Percentiles rank a stretch among this genome's conserved stretches.
phyloP scores from a whole-genome alignment of 345 rosid genomes.

The Psidium guajava region DNA sequence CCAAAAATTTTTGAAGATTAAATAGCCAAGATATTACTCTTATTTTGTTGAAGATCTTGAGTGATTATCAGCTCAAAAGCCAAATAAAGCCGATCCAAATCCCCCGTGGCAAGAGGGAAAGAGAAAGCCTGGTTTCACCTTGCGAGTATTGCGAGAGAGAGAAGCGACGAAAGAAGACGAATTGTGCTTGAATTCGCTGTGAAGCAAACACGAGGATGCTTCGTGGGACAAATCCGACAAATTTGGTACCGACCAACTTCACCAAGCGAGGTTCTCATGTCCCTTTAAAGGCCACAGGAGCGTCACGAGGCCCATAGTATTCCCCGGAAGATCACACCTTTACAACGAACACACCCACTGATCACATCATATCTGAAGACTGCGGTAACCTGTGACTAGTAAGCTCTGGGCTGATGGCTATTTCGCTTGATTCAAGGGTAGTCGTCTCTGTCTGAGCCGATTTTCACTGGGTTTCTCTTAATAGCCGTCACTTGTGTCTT shows the following conservation, averaged over 20 bases:
- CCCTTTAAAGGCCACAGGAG: background rate
- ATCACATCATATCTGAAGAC: background rate
- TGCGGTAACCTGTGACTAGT: background rate
- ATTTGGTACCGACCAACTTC: background rate
- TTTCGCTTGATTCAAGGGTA: background rate
- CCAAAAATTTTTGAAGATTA: background rate
- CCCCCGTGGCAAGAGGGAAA: background rate
- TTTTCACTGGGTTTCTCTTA: background rate
- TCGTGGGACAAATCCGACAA: background rate
- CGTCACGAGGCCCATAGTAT: background rate
- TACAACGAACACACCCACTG: background rate
- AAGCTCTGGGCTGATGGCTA: background rate
- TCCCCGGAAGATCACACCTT: background rate
- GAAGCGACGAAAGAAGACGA: background rate
- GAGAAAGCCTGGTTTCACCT: background rate
- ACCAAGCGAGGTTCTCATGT: background rate
- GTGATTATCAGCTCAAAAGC: background rate
- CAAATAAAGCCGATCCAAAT: background rate
- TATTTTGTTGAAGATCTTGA: background rate
- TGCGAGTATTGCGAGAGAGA: background rate
- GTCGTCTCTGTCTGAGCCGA: background rate
- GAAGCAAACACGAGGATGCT: slow-evolving; percentile 1
- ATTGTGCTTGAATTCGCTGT: background rate
- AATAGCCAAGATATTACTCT: background rate
- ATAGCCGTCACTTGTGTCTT: background rate